Percentiles rank a stretch among this genome's conserved stretches.
Conservation (phyloP, 306 rosid genomes). For the Medicago arabica region DNA sequence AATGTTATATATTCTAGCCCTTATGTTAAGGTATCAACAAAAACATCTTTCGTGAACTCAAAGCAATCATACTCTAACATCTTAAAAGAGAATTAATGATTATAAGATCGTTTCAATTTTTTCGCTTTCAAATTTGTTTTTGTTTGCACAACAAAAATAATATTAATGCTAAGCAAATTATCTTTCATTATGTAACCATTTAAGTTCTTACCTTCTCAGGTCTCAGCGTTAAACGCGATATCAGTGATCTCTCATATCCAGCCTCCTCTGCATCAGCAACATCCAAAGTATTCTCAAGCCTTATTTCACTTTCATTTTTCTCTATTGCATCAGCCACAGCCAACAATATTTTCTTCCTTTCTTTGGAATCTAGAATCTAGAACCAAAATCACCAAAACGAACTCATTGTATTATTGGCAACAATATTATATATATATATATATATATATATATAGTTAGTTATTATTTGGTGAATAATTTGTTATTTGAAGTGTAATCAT, state of each 20-base stretch:
- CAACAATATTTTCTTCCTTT: constrained; percentile 72
- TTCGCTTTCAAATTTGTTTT: no score
- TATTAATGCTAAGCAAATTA: not conserved
- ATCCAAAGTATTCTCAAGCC: constrained; percentile 70
- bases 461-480: no score
- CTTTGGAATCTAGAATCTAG: constrained; percentile 63
- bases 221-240: constrained; percentile 78
- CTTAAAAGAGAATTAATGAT: no score
- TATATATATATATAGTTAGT: no score
- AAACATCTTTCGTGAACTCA: no score
- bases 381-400: constrained; percentile 27
- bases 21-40: no score
- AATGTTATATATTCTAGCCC: not conserved
- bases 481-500: not conserved
- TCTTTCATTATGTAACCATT: constrained; percentile 25
- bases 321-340: constrained; percentile 76
- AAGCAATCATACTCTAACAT: no score
- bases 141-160: not conserved
- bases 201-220: constrained; percentile 72
- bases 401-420: not conserved
- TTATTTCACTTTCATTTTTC: constrained; percentile 61
- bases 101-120: no score
- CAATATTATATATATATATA: not conserved
- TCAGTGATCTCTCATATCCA: constrained; percentile 70
- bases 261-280: constrained; percentile 65